Base-by-base conservation (phyloP, 257 asterid species). In the Ligustrum vulgare region DNA sequence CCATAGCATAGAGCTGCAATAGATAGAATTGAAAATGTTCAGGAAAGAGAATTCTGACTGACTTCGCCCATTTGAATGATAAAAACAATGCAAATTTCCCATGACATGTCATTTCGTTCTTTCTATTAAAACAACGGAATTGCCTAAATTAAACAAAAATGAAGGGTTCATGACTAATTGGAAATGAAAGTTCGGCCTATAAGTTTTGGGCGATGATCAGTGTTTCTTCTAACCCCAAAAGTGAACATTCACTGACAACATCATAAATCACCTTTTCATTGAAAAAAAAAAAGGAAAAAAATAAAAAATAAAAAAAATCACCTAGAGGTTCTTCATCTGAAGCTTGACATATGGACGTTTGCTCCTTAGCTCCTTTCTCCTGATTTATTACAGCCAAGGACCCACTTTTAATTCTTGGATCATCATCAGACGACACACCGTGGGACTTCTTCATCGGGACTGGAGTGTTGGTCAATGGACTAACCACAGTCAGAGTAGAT, bases 381-480 rank as follows among this genome's bases (percentile, higher is more conserved):
- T 71, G 86, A 70, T 80, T 80, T 74, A 81, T 81, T 33, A 33
- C 62, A 15, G 77, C 18, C 13, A 75, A 73, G 45, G 82, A 41
- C 22, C 85, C 89, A 6, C 90, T 91, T 74, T 78, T 86, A 80
- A 80, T 72, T 82, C 81, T 73, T 10, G 91, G 91, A 43, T 65
- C 32, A 74, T 79, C 81, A n/a, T 79, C 83, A n/a, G 62, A 45
- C 72, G 76, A 82, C 65, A 73, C 81, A 65, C 65, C 74, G 22
- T 51, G 54, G 28, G 81, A 70, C 68, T 62, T 83, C 82, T 82
- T 80, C 80, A 72, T 78, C 34, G 77, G 77, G 69, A 86, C 78
- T 10, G 85, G 87, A 71, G 80, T 79, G 68, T 87, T 35, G 33
- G 81, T 74, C 77, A 78, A 74, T 12, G 96, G 93, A 72, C 77